Base-by-base conservation (phyloP, 345 rosid species). In the Isatis tinctoria region DNA sequence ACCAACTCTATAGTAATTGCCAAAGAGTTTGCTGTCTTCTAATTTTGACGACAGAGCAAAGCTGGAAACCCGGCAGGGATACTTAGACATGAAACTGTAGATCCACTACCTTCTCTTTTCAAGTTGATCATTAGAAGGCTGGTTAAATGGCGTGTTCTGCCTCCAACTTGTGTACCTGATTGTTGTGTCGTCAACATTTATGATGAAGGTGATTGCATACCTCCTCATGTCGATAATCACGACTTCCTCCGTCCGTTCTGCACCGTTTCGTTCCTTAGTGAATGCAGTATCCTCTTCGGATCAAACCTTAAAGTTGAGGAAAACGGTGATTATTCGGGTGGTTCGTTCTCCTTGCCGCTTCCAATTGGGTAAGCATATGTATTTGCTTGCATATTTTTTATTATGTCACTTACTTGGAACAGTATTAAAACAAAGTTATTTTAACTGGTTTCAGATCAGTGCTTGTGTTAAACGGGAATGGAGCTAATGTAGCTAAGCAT, bases 141-240 rank as follows among this genome's bases (percentile, higher is more conserved):
- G 80, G 83, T 83, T 61, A 63, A 75, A 59, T 85, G 89, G 86
- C 85, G 75, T 69, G 58, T 87, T 26, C 53, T 83, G 73, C 91
- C 89, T 28, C 83, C 85, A 27, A 71, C 79, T 18, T 83, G 87
- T 75, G 76, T 85, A 6, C 89, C 87, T 5, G 77, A 87, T 60
- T 83, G 85, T 66, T 87, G 89, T 75, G 85, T 87, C 12, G 91
- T 87, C 52, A 87, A 87, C 52, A 83, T 87, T 14, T 87, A 87
- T 58, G 83, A 82, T 7, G 85, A 85, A 81, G 89, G 91, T 30
- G 89, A 85, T 72, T 85, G 85, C 76, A 87, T 85, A 82, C 91
- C 87, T 59, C 91, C 89, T 7, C 89, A 87, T 60, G 75, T 85
- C 22, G 89, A 87, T 45, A 82, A 79, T 53, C 86, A 78, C 8